Base-by-base conservation (phyloP, 441 rosid genomes). In the Populus tomentosa region DNA sequence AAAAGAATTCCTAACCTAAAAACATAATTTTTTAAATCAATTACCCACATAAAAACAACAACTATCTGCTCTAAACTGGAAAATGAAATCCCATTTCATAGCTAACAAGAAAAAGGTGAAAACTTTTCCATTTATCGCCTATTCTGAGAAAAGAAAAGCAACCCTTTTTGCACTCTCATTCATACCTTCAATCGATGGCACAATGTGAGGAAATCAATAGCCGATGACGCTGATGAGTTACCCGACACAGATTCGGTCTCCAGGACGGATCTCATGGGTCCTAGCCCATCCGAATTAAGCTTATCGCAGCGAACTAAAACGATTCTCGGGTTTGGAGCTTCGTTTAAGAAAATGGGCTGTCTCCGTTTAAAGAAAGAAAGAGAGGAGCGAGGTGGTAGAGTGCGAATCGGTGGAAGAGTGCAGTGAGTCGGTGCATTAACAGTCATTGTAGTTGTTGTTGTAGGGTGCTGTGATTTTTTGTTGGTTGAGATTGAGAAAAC, bases 181-280 rank as follows among this genome's bases (percentile, higher is more conserved):
- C 67, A 24, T 36, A 92, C 98, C 94, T 94, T 94, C 73, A 94
- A 93, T n/a, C 90, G 91, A 82, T 90, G 88, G 73, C 98, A 91
- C 74, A 95, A 88, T 11, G 96, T 82, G 82, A 95, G 97, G 40
- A 95, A 95, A 85, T 95, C 97, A 46, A 95, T 87, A 0, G 92
- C 95, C n/a, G 97, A 90, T 16, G 95, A 77, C 10, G 90, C 24
- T 0, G 89, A 77, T 10, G 92, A 80, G 76, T 71, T 46, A 11
- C 84, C 72, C 5, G 86, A 70, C 13, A 70, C 50, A 75, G 83
- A 78, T 59, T 75, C 86, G 23, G 85, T 69, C 20, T 81, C 79
- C 21, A 76, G 68, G 38, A 65, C 66, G 23, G 85, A 80, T 69
- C 61, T 81, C 33, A 26, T 9, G 62, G 77, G 69, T 6, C 84